Conservation (phyloP, 441 rosid species). For the Iberis amara region DNA sequence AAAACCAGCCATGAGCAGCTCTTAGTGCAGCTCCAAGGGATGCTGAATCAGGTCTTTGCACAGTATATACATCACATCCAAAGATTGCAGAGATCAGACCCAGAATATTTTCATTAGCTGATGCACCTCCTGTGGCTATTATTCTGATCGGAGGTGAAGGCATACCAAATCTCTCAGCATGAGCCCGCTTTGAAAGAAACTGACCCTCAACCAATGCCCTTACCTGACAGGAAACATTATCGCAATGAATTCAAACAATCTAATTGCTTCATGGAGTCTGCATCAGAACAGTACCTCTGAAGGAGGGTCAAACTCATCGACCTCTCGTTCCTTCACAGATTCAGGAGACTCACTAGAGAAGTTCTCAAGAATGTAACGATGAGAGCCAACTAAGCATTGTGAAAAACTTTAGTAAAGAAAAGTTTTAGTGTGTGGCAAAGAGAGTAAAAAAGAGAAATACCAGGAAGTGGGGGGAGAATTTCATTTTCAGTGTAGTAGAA, state of each 20-base stretch:
- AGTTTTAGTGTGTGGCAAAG: background rate
- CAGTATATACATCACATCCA: slow-evolving; percentile 74
- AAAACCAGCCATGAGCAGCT: slow-evolving; percentile 87
- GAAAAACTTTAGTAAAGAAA: slow-evolving; percentile 3
- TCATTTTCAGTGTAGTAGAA: slow-evolving; percentile 90
- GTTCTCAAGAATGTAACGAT: slow-evolving; percentile 61
- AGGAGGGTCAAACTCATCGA: slow-evolving; percentile 70
- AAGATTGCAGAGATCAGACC: slow-evolving; percentile 56
- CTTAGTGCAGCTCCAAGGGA: slow-evolving; percentile 86
- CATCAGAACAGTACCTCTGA: slow-evolving; percentile 52
- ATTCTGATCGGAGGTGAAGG: slow-evolving; percentile 77
- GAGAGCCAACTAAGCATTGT: slow-evolving; percentile 60
- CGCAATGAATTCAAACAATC: slow-evolving; percentile 1
- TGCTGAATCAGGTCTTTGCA: slow-evolving; percentile 82
- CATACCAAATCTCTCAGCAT: slow-evolving; percentile 82
- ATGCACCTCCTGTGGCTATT: slow-evolving; percentile 88
- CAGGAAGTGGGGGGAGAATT: slow-evolving; percentile 91
- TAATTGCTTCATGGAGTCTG: background rate
- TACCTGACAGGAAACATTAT: slow-evolving; percentile 40
- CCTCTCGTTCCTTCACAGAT: slow-evolving; percentile 47
- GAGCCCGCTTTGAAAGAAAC: slow-evolving; percentile 81
- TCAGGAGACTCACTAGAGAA: slow-evolving; percentile 44
- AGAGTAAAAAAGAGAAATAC: slow-evolving; percentile 33
- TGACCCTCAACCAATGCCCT: slow-evolving; percentile 86
- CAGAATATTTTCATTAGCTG: slow-evolving; percentile 62